Conservation (phyloP, 371 early-diverging fungal species). For the Syncephalis plumigaleata region DNA sequence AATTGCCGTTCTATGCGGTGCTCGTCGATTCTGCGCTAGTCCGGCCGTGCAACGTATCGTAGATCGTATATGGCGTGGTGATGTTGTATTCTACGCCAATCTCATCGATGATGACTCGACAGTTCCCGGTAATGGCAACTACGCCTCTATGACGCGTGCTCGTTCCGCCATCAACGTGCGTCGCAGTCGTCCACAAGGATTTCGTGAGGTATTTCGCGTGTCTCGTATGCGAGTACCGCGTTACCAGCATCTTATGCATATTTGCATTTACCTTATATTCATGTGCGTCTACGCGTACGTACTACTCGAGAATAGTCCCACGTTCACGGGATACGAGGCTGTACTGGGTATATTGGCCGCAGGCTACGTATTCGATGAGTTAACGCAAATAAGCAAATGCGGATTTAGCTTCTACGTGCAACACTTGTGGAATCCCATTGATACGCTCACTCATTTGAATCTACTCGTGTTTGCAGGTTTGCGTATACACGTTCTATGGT, state of each 20-base stretch:
- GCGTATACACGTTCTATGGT: not conserved
- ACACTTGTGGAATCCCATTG: slow-evolving; percentile 3
- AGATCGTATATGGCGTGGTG: slow-evolving; percentile 1
- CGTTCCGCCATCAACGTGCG: not conserved
- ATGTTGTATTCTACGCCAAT: slow-evolving; percentile 2
- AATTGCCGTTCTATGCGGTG: not conserved
- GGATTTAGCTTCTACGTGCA: slow-evolving; percentile 1
- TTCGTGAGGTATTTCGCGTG: slow-evolving; percentile 3
- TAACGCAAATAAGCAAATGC: not conserved
- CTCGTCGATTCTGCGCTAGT: not conserved
- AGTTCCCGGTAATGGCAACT: not conserved
- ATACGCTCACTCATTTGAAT: not conserved
- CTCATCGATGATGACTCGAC: slow-evolving; percentile 1
- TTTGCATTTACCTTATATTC: slow-evolving; percentile 1
- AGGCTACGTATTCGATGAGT: not conserved
- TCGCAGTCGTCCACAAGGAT: not conserved
- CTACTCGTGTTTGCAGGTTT: not conserved
- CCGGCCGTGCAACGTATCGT: slow-evolving; percentile 1
- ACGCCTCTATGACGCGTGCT: not conserved
- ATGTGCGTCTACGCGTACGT: not conserved
- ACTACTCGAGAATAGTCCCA: not conserved
- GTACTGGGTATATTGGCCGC: not conserved
- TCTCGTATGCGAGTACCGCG: slow-evolving; percentile 2
- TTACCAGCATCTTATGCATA: slow-evolving; percentile 1
- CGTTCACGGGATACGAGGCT: not conserved